Conservation (phyloP, 1,139 yeast genomes). For the Suhomyces guaymorum region DNA sequence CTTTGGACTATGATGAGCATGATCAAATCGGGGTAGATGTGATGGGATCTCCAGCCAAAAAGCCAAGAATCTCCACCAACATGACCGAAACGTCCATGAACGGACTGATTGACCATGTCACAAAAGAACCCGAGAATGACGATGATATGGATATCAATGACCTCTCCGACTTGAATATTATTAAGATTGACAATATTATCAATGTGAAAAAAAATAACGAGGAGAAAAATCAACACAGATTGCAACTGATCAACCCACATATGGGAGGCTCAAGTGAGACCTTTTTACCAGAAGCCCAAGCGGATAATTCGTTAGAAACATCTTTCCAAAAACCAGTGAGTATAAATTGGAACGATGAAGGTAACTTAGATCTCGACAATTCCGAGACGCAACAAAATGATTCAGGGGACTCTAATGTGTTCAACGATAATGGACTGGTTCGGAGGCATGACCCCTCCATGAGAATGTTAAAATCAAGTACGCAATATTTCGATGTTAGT, state of each 20-base stretch:
- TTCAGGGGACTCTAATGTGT: slow-evolving; percentile 7
- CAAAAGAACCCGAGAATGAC: slow-evolving; percentile 9
- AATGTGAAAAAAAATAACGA: slow-evolving; percentile 22
- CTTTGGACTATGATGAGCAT: slow-evolving; percentile 7
- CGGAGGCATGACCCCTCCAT: slow-evolving; percentile 3
- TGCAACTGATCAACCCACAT: slow-evolving; percentile 1
- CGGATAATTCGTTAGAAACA: slow-evolving; percentile 25
- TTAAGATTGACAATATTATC: slow-evolving; percentile 40
- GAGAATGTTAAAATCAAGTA: slow-evolving; percentile 15
- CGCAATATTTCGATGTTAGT: slow-evolving; percentile 25
- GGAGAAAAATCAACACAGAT: background rate
- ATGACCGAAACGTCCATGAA: slow-evolving; percentile 7
- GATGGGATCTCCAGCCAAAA: slow-evolving; percentile 20
- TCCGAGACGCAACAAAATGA: slow-evolving; percentile 17
- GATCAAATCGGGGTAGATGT: slow-evolving; percentile 16
- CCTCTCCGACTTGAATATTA: slow-evolving; percentile 41
- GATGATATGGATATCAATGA: slow-evolving; percentile 35
- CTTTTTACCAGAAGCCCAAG: slow-evolving; percentile 6
- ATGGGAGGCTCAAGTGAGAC: slow-evolving; percentile 1
- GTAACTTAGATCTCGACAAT: slow-evolving; percentile 30
- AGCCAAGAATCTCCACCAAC: slow-evolving; percentile 11
- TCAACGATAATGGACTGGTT: slow-evolving; percentile 6
- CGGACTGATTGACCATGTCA: slow-evolving; percentile 10
- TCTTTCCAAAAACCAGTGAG: slow-evolving; percentile 47
- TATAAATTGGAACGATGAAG: slow-evolving; percentile 48